Conservation (phyloP, 305 asterid species). For the Fraxinus nigra region DNA sequence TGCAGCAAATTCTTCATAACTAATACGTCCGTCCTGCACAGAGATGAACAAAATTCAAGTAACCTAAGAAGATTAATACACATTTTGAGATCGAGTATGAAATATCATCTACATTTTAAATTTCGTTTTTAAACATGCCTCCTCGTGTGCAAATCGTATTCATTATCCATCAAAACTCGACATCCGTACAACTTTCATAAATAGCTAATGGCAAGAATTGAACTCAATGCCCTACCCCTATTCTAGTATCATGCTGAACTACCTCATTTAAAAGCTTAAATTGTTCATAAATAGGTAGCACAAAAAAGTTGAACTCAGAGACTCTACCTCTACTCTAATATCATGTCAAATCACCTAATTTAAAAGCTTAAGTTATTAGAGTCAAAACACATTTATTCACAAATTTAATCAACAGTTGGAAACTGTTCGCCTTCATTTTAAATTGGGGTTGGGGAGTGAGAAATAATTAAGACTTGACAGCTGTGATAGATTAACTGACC, state of each 20-base stretch:
- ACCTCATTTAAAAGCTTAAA: not conserved
- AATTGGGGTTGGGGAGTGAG: not conserved
- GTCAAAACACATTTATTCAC: not conserved
- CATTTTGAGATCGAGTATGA: not conserved
- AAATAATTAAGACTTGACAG: not conserved
- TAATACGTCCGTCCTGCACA: conserved; percentile 63
- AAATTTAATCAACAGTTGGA: not conserved
- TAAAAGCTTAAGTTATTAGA: not conserved
- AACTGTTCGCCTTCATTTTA: not conserved
- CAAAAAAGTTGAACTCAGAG: not conserved
- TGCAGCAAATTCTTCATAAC: conserved; percentile 55
- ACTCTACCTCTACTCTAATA: not conserved
- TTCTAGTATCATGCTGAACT: not conserved
- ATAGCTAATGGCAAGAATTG: not conserved
- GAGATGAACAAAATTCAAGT: not conserved
- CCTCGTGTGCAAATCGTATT: not conserved
- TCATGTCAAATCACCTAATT: not conserved
- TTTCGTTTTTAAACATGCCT: not conserved
- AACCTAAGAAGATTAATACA: not conserved
- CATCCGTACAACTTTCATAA: not conserved
- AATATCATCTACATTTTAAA: not conserved
- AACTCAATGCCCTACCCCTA: not conserved
- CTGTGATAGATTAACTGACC: conserved; percentile 29
- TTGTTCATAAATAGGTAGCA: not conserved
- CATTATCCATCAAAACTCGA: not conserved